Conservation (phyloP, 768 basidiomycete genomes). For the Lanmaoa rubissima region DNA sequence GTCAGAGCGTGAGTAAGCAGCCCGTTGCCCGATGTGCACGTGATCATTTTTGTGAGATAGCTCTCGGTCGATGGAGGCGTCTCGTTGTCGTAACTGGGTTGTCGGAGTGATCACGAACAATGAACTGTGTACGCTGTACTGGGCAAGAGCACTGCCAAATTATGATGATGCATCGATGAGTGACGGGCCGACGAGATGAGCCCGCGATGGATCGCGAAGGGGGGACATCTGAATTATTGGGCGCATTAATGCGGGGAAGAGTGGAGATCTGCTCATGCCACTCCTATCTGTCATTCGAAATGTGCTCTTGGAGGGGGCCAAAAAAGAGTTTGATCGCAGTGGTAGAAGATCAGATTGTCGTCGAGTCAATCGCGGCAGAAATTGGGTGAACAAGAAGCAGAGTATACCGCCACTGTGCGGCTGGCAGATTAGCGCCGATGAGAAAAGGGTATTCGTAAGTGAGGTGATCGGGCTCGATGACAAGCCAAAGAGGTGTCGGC, state of each 20-base stretch:
- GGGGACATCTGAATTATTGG: not conserved
- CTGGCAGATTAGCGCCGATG: not conserved
- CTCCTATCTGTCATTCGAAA: slow-evolving; percentile 15
- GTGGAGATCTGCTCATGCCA: slow-evolving; percentile 4
- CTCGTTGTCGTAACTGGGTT: slow-evolving; percentile 11
- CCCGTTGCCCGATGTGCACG: not conserved
- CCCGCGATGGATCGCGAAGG: slow-evolving; percentile 25
- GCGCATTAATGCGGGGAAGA: slow-evolving; percentile 17
- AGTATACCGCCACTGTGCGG: slow-evolving; percentile 1
- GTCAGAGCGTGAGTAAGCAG: not conserved
- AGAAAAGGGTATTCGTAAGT: not conserved
- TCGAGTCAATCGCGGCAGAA: slow-evolving; percentile 10
- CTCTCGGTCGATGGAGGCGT: slow-evolving; percentile 14
- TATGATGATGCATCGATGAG: not conserved
- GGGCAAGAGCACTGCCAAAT: slow-evolving; percentile 3
- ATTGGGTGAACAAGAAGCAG: slow-evolving; percentile 1
- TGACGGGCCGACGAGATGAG: slow-evolving; percentile 6
- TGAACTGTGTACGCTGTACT: not conserved
- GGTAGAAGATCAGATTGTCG: slow-evolving; percentile 24
- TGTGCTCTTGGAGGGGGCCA: not conserved
- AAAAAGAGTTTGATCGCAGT: slow-evolving; percentile 15
- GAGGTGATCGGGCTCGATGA: slow-evolving; percentile 1
- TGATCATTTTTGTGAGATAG: not conserved
- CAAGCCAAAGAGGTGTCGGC: not conserved
- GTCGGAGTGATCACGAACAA: not conserved